Base-by-base conservation (phyloP, 345 rosid genomes). In the Salix purpurea region DNA sequence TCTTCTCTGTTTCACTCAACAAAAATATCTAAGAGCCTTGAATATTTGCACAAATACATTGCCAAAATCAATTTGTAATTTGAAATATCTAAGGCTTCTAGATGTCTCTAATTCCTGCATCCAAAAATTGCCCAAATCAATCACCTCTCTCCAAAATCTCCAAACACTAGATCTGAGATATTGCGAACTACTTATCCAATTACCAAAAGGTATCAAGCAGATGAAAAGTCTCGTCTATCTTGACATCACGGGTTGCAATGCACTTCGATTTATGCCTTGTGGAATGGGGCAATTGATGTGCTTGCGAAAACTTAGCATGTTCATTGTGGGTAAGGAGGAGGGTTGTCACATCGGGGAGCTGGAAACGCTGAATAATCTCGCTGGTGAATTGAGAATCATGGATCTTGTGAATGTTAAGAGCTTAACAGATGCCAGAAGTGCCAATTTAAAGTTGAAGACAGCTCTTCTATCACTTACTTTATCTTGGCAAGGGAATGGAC, bases 51-150 rank as follows among this genome's bases (percentile, higher is more conserved):
- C 0, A 18, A 2, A 2, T 0, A 30, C 36, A 37, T 23, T 65
- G 68, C 76, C 73, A 8, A 5, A 8, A 3, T 66, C 70, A 3
- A 72, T 78, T 72, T 67, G 72, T 32, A 26, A 56, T 9, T 46
- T 79, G 70, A 83, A 79, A 44, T 78, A 76, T 70, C 42, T 79
- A 13, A 50, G 81, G 4, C 74, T 70, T 28, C 70, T 83, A 58
- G 68, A 77, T 37, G 11, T 83, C 37, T 83, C 83, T 0, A 1
- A 4, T 0, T 54, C 67, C 32, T 0, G 0, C 7, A 24, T 83
- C 23, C 4, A 42, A 58, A 7, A 7, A 21, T 28, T 83, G 23
- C 83, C 85, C 0, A 74, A 73, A 15, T 69, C 76, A 24, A 32
- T 70, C 3, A 67, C 37, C 34, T 23, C 4, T 3, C 85, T 83